Conservation (phyloP, 148 eudicot genomes). For the Vaccinium corymbosum region DNA sequence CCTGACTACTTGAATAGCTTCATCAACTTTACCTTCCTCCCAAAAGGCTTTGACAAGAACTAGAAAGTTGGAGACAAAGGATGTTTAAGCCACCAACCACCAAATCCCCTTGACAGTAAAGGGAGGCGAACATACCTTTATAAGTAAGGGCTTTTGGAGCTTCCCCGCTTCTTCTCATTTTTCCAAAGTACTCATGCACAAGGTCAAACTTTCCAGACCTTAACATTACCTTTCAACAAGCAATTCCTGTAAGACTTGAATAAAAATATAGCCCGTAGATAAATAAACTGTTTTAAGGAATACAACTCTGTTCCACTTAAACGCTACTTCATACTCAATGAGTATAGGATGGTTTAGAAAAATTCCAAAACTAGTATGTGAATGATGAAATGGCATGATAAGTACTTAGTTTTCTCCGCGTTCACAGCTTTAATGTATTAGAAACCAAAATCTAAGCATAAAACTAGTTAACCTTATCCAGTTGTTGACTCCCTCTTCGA, state of each 20-base stretch:
- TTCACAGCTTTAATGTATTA: not conserved
- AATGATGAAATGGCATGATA: not conserved
- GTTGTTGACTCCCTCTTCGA: not conserved
- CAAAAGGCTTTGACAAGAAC: conserved; percentile 86
- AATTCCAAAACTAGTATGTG: not conserved
- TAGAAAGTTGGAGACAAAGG: conserved; percentile 25
- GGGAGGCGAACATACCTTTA: conserved; percentile 45
- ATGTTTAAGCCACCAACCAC: conserved; percentile 8
- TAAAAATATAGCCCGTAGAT: conserved; percentile 1
- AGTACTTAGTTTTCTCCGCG: not conserved
- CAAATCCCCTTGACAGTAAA: not conserved
- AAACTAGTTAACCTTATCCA: not conserved
- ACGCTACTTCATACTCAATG: not conserved
- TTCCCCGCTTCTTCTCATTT: conserved; percentile 72
- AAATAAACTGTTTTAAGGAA: conserved; percentile 1
- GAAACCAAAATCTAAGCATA: conserved; percentile 7
- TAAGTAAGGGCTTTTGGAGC: conserved; percentile 80
- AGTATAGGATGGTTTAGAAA: not conserved
- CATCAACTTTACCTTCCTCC: conserved; percentile 72
- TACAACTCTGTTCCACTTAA: not conserved
- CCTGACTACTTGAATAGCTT: conserved; percentile 73
- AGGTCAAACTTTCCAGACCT: conserved; percentile 67
- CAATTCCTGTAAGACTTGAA: conserved; percentile 30
- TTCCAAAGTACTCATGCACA: conserved; percentile 69
- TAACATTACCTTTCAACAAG: conserved; percentile 76